A percentile compares a stretch with the other conserved stretches of the same genome.
Evolutionary conservation across 106 monocot species (phyloP).

Genomic region (Cymbidium sinense): DNA sequence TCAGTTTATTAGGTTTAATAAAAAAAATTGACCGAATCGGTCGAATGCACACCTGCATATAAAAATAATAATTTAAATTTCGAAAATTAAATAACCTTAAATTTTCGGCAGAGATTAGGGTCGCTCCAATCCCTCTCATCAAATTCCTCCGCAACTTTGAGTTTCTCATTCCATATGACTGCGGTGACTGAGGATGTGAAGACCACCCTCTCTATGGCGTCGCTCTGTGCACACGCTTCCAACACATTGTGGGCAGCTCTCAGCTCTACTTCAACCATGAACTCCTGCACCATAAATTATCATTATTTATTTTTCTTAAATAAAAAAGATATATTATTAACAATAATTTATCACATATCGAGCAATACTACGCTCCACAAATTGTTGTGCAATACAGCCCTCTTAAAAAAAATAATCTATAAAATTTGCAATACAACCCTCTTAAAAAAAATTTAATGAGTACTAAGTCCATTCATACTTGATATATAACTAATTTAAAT

Average conservation of each 20-base stretch:
- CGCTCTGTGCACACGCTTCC: constrained; percentile 82
- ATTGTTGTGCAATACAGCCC: too few relatives aligned
- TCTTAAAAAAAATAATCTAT: too few relatives aligned
- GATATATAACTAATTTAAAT: too few relatives aligned
- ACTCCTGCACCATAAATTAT: constrained; percentile 37
- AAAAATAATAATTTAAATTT: too few relatives aligned
- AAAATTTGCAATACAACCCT: too few relatives aligned
- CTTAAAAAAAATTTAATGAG: too few relatives aligned
- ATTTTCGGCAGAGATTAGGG: constrained; percentile 72
- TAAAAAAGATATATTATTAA: neutral
- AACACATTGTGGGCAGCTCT: constrained; percentile 84
- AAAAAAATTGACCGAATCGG: too few relatives aligned
- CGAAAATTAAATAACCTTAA: constrained; percentile 35
- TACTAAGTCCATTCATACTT: too few relatives aligned
- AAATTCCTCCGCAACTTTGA: constrained; percentile 19
- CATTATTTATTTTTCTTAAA: neutral
- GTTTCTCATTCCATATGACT: constrained; percentile 69
- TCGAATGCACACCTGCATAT: too few relatives aligned
- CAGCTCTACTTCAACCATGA: constrained; percentile 68
- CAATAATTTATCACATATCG: too few relatives aligned
- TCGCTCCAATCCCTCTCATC: constrained; percentile 90
- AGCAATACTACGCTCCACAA: too few relatives aligned
- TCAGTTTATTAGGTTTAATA: too few relatives aligned
- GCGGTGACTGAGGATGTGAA: constrained; percentile 90
- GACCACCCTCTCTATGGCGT: constrained; percentile 71